These are phyloP conservation scores for Cucurbita maxima DNA, from an alignment of 306 rosid species.

Conservation along the genomic window DNA sequence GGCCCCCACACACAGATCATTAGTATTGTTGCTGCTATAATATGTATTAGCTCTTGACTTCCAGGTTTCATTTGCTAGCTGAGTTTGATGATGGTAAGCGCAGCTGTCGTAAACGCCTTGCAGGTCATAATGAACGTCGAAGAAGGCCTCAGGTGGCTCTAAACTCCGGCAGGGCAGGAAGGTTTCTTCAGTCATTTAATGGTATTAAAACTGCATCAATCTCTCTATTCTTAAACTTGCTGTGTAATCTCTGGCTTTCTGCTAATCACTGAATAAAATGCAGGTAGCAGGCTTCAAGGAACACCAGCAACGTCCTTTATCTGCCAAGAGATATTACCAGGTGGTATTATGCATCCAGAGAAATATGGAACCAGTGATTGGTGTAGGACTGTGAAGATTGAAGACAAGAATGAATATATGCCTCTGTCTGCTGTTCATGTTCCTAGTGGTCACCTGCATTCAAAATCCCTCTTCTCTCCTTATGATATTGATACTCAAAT, in stretches of 20 bases:
- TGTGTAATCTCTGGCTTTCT: too few relatives aligned
- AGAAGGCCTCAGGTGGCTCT: slow-evolving; percentile 63
- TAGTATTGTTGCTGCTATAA: slow-evolving; percentile 13
- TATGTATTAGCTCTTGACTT: slow-evolving; percentile 21
- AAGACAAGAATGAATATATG: neutral
- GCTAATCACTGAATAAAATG: neutral
- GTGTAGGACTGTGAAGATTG: slow-evolving; percentile 7
- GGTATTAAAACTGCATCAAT: slow-evolving; percentile 26
- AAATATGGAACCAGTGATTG: slow-evolving; percentile 6
- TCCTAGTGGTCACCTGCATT: slow-evolving; percentile 4
- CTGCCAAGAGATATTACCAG: slow-evolving; percentile 10
- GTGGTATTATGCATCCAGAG: slow-evolving; percentile 4
- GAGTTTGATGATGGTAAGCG: slow-evolving; percentile 94
- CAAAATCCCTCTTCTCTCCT: slow-evolving; percentile 1
- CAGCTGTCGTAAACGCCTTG: slow-evolving; percentile 88
- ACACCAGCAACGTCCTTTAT: slow-evolving; percentile 1
- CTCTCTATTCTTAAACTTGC: neutral
- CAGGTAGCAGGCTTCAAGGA: slow-evolving; percentile 10
- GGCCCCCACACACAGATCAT: neutral
- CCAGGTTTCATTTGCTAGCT: slow-evolving; percentile 77
- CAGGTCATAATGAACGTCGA: slow-evolving; percentile 82
- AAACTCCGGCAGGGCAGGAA: slow-evolving; percentile 37
- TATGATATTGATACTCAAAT: slow-evolving; percentile 3
- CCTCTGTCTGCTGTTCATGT: neutral
- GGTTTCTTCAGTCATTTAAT: slow-evolving; percentile 51